Base-by-base conservation (phyloP, 2,329 filamentous ascomycete genomes). In the Colletotrichum abscissum region DNA sequence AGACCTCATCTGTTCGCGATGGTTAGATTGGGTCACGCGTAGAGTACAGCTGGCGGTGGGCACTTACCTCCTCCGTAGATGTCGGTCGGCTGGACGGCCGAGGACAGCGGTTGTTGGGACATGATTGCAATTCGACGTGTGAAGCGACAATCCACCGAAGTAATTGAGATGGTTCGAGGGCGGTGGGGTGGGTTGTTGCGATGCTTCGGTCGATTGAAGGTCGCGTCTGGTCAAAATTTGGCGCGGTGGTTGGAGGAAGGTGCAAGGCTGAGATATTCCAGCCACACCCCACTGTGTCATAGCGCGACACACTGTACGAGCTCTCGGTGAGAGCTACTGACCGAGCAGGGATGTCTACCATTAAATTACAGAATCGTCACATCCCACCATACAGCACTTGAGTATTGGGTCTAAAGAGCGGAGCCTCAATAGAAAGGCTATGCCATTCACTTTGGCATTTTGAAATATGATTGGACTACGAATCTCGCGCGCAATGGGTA, bases 1-100 rank as follows among this genome's bases (percentile, higher is more conserved):
- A 97, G 76, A 99, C 95, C 87, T 99, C 97, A 87, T 99, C 97
- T 98, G 79, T 71, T 57, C 58, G 73, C 54, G 57, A 58, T 54
- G 56, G 57, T 64, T 38, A 69, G 67, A 42, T 24, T 56, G 4
- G 42, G 49, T 22, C 35, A 64, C 42, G 69, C 69, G 28, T 63
- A 65, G 66, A 64, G 64, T 64, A 49, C 28, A 63, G 72, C 52
- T 28, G 33, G 63, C 63, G 69, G 52, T 60, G 35, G 49, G 60
- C 57, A 71, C 80, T 76, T 81, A 91, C 90, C 90, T 88, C 90
- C 90, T 77, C 90, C 90, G 76, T 92, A 92, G 73, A 91, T 86
- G 80, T 92, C 90, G 70, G 89, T 91, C 75, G 90, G 90, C 82
- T 88, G 88, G 75, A 85, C 85, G 79, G 88, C 84, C 78, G 89